phyloP scores from a whole-genome alignment of 2,329 filamentous ascomycete genomes.

The Sporothrix variecibatus region DNA sequence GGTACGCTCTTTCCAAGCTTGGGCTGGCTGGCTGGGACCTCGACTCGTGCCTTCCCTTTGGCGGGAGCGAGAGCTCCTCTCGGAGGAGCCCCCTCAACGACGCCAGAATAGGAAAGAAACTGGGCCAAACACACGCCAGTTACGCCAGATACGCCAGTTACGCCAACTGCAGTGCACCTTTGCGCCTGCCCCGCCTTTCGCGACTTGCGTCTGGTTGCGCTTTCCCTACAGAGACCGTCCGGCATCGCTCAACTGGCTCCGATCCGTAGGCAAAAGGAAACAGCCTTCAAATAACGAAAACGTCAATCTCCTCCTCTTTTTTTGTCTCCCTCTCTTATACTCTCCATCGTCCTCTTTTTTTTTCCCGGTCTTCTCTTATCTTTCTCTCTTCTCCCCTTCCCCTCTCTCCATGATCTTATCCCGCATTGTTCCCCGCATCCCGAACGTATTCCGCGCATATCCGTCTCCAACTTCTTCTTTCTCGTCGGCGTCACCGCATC shows the following conservation, averaged over 20 bases:
- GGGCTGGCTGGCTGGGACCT: neutral
- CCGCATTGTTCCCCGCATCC: neutral
- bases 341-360: neutral
- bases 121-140: neutral
- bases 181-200: conserved; percentile 20
- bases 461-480: neutral
- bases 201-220: neutral
- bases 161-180: neutral
- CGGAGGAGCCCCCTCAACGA: neutral
- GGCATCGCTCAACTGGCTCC: conserved; percentile 16
- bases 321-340: neutral
- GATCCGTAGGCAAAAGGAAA: neutral
- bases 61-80: neutral
- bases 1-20: neutral
- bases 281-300: conserved; percentile 3
- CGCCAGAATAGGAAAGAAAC: conserved; percentile 2
- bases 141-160: neutral
- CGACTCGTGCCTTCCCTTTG: conserved; percentile 7
- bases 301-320: neutral
- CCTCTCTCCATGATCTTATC: conserved; percentile 15
- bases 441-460: neutral
- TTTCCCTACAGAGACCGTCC: neutral
- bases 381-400: neutral
- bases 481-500: neutral
- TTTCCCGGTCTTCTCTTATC: neutral